A percentile compares a stretch with the other conserved stretches of the same genome.
phyloP scores from a whole-genome alignment of 371 early-diverging fungal genomes.

The Nosema bombycis region DNA sequence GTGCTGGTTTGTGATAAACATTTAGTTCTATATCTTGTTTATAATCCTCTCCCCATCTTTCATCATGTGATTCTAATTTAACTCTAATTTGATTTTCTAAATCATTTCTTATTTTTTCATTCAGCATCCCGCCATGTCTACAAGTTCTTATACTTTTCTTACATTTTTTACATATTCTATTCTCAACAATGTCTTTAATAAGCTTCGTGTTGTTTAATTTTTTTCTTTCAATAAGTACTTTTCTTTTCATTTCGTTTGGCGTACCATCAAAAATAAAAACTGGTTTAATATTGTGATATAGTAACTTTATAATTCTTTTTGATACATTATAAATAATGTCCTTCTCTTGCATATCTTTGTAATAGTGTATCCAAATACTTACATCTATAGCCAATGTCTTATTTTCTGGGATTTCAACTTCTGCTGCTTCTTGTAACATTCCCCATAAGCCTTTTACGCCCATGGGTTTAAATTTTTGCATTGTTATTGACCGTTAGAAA shows the following conservation, averaged over 20 bases:
- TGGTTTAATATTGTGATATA: slow-evolving; percentile 79
- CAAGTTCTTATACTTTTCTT: slow-evolving; percentile 22
- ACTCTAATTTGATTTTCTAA: background rate
- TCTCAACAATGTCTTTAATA: slow-evolving; percentile 8
- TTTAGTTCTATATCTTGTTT: background rate
- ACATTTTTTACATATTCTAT: slow-evolving; percentile 19
- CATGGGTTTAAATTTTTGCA: no score
- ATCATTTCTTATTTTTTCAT: background rate
- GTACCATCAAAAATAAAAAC: slow-evolving; percentile 89
- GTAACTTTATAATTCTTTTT: slow-evolving; percentile 75
- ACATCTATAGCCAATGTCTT: slow-evolving; percentile 55
- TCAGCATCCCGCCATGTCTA: slow-evolving; percentile 7
- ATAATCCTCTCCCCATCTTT: slow-evolving; percentile 38
- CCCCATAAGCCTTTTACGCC: slow-evolving; percentile 89
- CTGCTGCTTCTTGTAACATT: slow-evolving; percentile 73
- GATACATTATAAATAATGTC: slow-evolving; percentile 30
- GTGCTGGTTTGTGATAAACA: background rate
- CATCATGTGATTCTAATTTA: background rate
- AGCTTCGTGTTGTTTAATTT: background rate
- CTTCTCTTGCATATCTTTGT: slow-evolving; percentile 15
- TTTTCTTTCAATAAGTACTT: slow-evolving; percentile 31
- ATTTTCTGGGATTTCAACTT: slow-evolving; percentile 60
- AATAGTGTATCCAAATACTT: slow-evolving; percentile 50
- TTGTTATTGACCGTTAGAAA: no score
- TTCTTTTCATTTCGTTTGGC: slow-evolving; percentile 66